phyloP scores from a whole-genome alignment of 2,329 filamentous ascomycete species.

The Aphanoascus verrucosus region DNA sequence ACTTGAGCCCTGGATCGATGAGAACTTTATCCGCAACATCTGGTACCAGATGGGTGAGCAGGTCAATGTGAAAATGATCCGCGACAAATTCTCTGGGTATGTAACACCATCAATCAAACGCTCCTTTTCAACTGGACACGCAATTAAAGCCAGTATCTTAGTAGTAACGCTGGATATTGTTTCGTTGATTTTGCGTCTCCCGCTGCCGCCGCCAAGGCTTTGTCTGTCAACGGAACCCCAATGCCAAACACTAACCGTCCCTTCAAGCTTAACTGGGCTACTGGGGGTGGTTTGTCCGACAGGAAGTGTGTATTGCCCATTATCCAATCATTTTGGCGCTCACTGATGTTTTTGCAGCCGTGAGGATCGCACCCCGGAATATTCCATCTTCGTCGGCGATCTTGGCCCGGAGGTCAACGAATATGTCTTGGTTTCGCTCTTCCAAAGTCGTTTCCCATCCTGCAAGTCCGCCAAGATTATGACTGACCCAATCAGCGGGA shows the following conservation, averaged over 20 bases:
- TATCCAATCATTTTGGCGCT: not conserved
- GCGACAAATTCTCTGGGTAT: slow-evolving; percentile 97
- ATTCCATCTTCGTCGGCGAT: slow-evolving; percentile 94
- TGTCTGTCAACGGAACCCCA: slow-evolving; percentile 73
- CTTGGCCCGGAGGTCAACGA: slow-evolving; percentile 97
- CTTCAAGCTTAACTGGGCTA: slow-evolving; percentile 99
- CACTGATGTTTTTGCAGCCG: slow-evolving; percentile 39
- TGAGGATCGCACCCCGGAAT: slow-evolving; percentile 93
- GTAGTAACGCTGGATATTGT: slow-evolving; percentile 93
- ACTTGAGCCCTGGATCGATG: slow-evolving; percentile 97
- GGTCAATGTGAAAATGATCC: slow-evolving; percentile 99
- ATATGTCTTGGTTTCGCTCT: slow-evolving; percentile 91
- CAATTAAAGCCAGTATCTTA: slow-evolving; percentile 26
- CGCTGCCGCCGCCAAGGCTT: slow-evolving; percentile 79
- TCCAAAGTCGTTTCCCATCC: slow-evolving; percentile 89
- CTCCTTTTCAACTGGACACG: not conserved
- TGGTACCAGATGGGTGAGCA: slow-evolving; percentile 88
- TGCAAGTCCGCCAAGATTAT: slow-evolving; percentile 99
- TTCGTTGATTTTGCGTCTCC: slow-evolving; percentile 85
- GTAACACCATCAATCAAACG: slow-evolving; percentile 21
- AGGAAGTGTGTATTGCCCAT: slow-evolving; percentile 51
- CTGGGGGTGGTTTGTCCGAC: slow-evolving; percentile 87
- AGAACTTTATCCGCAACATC: slow-evolving; percentile 93
- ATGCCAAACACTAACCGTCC: slow-evolving; percentile 90
- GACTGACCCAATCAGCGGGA: slow-evolving; percentile 95